These are phyloP conservation scores for Brachypodium distachyon DNA, from an alignment of 202 grass and related monocot genomes.

Conservation along the genomic window DNA sequence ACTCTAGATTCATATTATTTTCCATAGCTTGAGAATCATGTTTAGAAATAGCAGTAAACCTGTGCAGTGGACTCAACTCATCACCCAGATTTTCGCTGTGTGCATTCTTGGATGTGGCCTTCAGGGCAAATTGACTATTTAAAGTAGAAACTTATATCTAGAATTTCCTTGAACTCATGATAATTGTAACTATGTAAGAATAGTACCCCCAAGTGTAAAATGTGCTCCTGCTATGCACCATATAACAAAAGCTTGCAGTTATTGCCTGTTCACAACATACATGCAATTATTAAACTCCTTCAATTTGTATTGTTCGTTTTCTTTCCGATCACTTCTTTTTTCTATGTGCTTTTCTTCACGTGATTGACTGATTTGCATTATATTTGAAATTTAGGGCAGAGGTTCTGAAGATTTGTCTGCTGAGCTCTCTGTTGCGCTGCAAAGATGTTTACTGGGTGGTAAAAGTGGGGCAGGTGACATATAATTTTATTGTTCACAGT, in stretches of 20 bases:
- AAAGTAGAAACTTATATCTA: not conserved
- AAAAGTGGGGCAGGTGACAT: conserved; percentile 76
- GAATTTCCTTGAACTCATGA: not conserved
- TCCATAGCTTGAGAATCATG: not conserved
- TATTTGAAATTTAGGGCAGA: conserved; percentile 53
- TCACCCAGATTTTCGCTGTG: not conserved
- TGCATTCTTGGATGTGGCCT: not conserved
- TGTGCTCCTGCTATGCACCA: not conserved
- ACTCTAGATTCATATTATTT: not conserved
- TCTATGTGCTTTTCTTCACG: conserved; percentile 6
- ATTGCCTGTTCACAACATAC: no score
- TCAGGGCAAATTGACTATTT: not conserved
- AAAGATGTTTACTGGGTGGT: conserved; percentile 87
- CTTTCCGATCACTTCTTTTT: conserved; percentile 11
- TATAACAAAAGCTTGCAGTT: no score
- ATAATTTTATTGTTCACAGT: not conserved
- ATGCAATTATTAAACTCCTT: not conserved
- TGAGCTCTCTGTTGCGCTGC: conserved; percentile 70
- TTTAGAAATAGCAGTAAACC: not conserved
- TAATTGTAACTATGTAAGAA: not conserved
- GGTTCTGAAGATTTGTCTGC: conserved; percentile 87
- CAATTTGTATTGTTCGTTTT: not conserved
- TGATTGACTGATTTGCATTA: conserved; percentile 12
- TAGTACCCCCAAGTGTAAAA: not conserved
- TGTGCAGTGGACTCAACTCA: not conserved